Evolutionary conservation across 495 filamentous ascomycete genomes (phyloP).

Genomic region (Parmelia sp.): DNA sequence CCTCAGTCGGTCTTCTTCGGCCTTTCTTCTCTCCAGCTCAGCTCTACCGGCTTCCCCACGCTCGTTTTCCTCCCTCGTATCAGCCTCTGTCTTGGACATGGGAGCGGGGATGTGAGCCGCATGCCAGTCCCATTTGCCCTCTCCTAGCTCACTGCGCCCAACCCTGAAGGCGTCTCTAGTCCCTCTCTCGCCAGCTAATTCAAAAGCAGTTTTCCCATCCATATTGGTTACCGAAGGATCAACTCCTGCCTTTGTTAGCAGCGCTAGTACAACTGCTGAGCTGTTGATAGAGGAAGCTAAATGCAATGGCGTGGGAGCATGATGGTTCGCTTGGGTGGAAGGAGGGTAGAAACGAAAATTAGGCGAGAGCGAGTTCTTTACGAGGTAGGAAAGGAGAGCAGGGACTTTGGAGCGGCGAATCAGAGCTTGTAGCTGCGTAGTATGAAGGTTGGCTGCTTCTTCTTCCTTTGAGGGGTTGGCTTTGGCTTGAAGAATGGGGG

Average conservation of each 20-base stretch:
- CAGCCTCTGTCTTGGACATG: constrained; percentile 61
- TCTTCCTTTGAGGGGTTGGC: constrained; percentile 67
- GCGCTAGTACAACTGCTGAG: constrained; percentile 62
- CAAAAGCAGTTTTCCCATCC: constrained; percentile 71
- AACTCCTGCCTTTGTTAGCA: constrained; percentile 67
- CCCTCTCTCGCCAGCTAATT: constrained; percentile 75
- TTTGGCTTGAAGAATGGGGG: constrained; percentile 40
- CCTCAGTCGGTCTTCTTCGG: constrained; percentile 57
- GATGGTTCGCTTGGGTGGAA: constrained; percentile 63
- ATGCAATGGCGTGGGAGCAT: constrained; percentile 81
- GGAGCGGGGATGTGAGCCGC: constrained; percentile 61
- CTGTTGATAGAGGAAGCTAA: constrained; percentile 74
- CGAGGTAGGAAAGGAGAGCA: constrained; percentile 76
- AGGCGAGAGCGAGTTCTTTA: constrained; percentile 58
- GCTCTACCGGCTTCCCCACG: constrained; percentile 49
- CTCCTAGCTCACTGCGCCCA: constrained; percentile 70
- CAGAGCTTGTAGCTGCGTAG: constrained; percentile 76
- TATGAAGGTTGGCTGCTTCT: constrained; percentile 71
- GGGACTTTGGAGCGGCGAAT: constrained; percentile 88
- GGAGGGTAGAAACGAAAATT: constrained; percentile 69
- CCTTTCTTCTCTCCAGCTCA: constrained; percentile 53
- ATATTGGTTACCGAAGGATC: constrained; percentile 64
- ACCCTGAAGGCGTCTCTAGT: constrained; percentile 91
- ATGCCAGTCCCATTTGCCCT: constrained; percentile 68
- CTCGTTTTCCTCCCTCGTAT: constrained; percentile 56